Evolutionary conservation across 768 basidiomycete species (phyloP), one percentile per base, ranked within the genome.

Genomic region (Lactarius tabidus): DNA sequence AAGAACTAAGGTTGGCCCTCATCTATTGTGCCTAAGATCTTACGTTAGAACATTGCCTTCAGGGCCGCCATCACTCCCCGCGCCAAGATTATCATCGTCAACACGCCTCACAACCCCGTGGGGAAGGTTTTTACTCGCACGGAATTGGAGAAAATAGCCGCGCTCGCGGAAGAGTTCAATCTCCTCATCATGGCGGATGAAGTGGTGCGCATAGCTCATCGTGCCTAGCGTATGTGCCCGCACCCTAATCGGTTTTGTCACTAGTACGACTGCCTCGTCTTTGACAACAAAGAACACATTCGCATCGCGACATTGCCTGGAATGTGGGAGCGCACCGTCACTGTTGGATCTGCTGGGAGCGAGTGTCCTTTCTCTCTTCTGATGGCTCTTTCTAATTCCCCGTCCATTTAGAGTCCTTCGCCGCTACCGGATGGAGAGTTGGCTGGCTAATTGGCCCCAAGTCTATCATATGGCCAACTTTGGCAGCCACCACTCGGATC

Each of bases 251-350:
- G 8, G 57, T 45, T 29, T 29, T 57, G 6, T 38, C 35, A 45
- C 38, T 62, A 96, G 91, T 99, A 99, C 75, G 97, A 99, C 72
- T 90, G 89, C 70, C 86, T 99, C 43, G 85, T 95, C 18, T 97
- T 89, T 70, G 92, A 95, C 70, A 85, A 82, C 39, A 88, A 89
- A 71, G 88, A 96, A 71, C 97, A 99, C 75, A 80, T 95, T 61
- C 88, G 96, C 60, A 90, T 98, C 70, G 95, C 96, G 4, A 92
- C 80, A 39, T 82, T 99, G n/a, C 95, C 95, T 6, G 93, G 94
- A 26, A 97, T 98, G 92, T 98, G 95, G 95, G 92, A 98, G 69
- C 87, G 97, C 52, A 99, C 97, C 0, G 87, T 99, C 51, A 98
- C 96, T 8, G 92, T 98, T 61, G 87, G 90, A 45, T 95, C 93